A percentile compares a stretch with the other conserved stretches of the same genome.
phyloP scores from a whole-genome alignment of 345 rosid genomes.

The Citrus australasica region DNA sequence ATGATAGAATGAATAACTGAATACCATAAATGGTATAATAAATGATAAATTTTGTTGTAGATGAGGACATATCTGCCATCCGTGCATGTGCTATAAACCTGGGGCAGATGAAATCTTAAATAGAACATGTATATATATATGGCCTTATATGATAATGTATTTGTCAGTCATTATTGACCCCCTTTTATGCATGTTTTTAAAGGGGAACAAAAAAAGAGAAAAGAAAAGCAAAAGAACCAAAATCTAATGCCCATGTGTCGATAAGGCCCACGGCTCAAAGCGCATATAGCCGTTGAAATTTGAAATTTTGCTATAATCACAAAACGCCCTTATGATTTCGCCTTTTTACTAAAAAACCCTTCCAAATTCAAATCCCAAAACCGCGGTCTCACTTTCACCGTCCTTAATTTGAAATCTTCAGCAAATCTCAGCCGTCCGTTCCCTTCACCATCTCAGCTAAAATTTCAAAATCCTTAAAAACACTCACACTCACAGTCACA shows the following conservation, averaged over 20 bases:
- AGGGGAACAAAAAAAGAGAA: not conserved
- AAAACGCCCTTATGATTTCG: not conserved
- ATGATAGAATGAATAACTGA: too few relatives aligned
- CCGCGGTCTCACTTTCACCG: slow-evolving; percentile 26
- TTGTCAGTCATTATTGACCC: too few relatives aligned
- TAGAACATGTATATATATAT: too few relatives aligned
- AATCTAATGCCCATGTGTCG: not conserved
- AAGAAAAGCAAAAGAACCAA: not conserved
- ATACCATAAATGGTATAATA: too few relatives aligned
- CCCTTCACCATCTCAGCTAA: not conserved
- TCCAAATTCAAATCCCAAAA: slow-evolving; percentile 43
- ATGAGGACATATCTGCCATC: too few relatives aligned
- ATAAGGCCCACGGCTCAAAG: slow-evolving; percentile 1
- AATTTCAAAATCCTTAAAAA: slow-evolving; percentile 1
- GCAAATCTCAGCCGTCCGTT: slow-evolving; percentile 44
- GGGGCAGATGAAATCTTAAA: too few relatives aligned
- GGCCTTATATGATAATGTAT: too few relatives aligned
- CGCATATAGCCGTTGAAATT: slow-evolving; percentile 27
- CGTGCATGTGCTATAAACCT: too few relatives aligned
- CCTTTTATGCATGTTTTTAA: not conserved
- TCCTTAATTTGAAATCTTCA: slow-evolving; percentile 19
- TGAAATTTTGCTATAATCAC: not conserved
- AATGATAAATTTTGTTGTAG: too few relatives aligned
- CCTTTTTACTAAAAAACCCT: slow-evolving; percentile 17
- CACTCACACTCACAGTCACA: not conserved